Evolutionary conservation across 768 basidiomycete species (phyloP).

Genomic region (Hypsizygus marmoreus): DNA sequence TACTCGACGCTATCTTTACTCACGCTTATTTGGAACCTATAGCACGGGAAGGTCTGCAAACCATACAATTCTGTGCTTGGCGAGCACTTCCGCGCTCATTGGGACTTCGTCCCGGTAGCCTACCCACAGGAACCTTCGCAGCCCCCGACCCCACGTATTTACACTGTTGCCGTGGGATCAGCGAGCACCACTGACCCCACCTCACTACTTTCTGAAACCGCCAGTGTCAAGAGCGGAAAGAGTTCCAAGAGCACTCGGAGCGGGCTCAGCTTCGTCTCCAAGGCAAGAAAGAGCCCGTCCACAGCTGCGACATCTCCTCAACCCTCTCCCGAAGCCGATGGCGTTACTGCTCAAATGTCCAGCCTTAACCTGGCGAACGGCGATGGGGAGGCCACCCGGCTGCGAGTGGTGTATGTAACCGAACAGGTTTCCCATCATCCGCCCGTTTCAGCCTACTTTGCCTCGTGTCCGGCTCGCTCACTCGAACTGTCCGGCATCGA

Average conservation of each 20-base stretch:
- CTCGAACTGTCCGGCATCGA: constrained; percentile 81
- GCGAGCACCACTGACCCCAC: constrained; percentile 19
- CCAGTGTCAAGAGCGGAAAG: constrained; percentile 58
- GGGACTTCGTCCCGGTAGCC: constrained; percentile 71
- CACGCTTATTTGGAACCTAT: constrained; percentile 5
- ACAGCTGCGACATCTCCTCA: constrained; percentile 59
- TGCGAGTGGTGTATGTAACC: constrained; percentile 78
- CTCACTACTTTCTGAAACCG: constrained; percentile 44
- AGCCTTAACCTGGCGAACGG: constrained; percentile 51
- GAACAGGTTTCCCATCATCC: constrained; percentile 98
- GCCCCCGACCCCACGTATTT: constrained; percentile 46
- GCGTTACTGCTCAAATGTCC: constrained; percentile 58
- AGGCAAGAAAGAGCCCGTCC: constrained; percentile 50
- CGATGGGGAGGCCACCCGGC: constrained; percentile 11
- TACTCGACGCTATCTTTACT: constrained; percentile 5
- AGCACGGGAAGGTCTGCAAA: constrained; percentile 94
- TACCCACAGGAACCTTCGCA: constrained; percentile 50
- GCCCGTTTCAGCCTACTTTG: constrained; percentile 86
- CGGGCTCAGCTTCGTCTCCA: constrained; percentile 56
- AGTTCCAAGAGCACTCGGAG: constrained; percentile 65
- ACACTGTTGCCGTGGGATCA: constrained; percentile 31
- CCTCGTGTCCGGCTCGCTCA: constrained; percentile 70
- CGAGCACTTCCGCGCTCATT: constrained; percentile 87
- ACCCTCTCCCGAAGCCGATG: constrained; percentile 38
- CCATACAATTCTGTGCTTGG: constrained; percentile 89